Base-by-base conservation (phyloP, 805 yeast species). In the Saccharomyces eubayanus region DNA sequence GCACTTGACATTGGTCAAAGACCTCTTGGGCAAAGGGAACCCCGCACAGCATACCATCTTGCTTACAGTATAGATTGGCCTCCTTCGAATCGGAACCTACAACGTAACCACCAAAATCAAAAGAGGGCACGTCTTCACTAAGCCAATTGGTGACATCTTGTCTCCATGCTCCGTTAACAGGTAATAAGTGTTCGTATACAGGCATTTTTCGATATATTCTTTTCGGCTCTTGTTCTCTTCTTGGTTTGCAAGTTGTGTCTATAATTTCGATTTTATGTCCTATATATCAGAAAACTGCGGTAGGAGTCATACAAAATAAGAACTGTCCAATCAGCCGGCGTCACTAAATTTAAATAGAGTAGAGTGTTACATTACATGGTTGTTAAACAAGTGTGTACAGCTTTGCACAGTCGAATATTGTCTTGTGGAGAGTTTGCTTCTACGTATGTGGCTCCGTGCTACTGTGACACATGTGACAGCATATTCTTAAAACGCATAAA, bases 61-160 rank as follows among this genome's bases (percentile, higher is more conserved):
- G 84, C 70, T 91, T 91, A 76, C 95, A 87, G 71, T 80, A 85
- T 46, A 91, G 74, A 1, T 88, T 82, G 1, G 96, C 97, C 2
- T 82, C 74, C 63, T 88, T 86, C 2, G 61, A 60, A 47, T 77
- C 84, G 52, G 78, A 77, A 11, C 98, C 97, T n/a, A 92, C 98
- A 1, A 92, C 98, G 63, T 74, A 89, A 1, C 97, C 98, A 31
- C 98, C 98, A 62, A 84, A 87, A 68, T 91, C 98, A 62, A 92
- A 92, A 0, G 95, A 82, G 1, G 98, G 97, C 14, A 87, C 92
- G 63, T 91, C 98, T 64, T 91, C 98, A 5, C 80, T 74, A 12
- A 91, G 74, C 84, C 89, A 91, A 47, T 73, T 76, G 9, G 89
- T 81, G 57, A 92, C 81, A 56, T 84, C 84, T 50, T 79, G 80